Base-by-base conservation (phyloP, 2,329 filamentous ascomycete genomes). In the Verruconis gallopava region DNA sequence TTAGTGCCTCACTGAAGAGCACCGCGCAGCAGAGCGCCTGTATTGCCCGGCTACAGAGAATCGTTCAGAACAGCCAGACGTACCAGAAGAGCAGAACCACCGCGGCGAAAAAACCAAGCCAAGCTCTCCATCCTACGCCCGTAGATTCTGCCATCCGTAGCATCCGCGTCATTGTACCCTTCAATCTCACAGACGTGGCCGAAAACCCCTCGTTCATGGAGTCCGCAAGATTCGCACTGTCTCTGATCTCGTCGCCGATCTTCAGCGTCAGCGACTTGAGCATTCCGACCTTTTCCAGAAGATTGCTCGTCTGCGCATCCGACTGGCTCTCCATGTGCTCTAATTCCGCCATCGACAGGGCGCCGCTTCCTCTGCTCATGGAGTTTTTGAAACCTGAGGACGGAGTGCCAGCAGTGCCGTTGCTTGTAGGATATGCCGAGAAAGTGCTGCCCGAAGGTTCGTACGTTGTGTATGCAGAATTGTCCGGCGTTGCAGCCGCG, bases 191-290 rank as follows among this genome's bases (percentile, higher is more conserved):
- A 22, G 88, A 71, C 41, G 89, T 93, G 53, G 75, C 77, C 58
- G 96, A 89, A 57, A 96, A 98, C 4, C 77, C 75, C 55, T 94
- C 85, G 61, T 96, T 96, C 80, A 98, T 94, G 64, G 86, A 89
- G 53, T 95, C 85, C 2, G 86, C 83, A 3, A 96, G 72, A 2
- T 84, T 79, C 2, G 85, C 84, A 12, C 83, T 91, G 48, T 93
- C 84, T 51, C 89, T 77, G 55, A 96, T 96, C 63, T 96, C 91
- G 56, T 93, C 85, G 49, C 91, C 91, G 50, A 98, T 98, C 4
- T 88, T 85, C 28, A 85, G 66, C 1, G 88, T 94, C 67, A 98
- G 46, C 17, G 86, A 77, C 64, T 95, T 96, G 53, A 96, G 59
- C 67, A 86, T 77, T 66, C 73, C 78, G 46, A 96, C 89, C 63